phyloP scores from a whole-genome alignment of 306 rosid genomes.

The Quercus dentata region DNA sequence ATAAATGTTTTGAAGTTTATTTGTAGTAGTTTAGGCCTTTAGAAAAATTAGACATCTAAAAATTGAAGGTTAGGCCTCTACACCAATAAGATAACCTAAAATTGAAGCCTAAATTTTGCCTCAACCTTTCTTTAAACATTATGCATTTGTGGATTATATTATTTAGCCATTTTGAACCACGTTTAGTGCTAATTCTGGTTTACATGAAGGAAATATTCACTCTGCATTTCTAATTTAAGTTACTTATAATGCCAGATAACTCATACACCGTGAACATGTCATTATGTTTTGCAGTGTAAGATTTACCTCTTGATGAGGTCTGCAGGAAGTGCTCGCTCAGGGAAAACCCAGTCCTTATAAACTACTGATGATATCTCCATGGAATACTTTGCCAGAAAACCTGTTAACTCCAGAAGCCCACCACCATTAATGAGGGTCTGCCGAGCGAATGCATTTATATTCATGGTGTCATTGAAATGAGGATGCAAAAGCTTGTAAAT shows the following conservation, averaged over 20 bases:
- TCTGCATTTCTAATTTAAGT: no score
- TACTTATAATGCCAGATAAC: neutral
- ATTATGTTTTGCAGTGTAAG: neutral
- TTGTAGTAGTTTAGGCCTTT: neutral
- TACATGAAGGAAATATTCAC: no score
- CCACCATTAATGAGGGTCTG: constrained; percentile 66
- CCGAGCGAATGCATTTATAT: constrained; percentile 63
- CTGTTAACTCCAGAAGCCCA: constrained; percentile 61
- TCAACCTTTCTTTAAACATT: no score
- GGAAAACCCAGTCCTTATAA: constrained; percentile 73
- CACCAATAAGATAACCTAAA: no score
- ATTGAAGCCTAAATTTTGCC: no score
- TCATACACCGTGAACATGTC: neutral
- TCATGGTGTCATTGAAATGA: constrained; percentile 85
- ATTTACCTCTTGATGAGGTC: constrained; percentile 75
- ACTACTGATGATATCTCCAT: constrained; percentile 67
- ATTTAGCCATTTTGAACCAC: neutral
- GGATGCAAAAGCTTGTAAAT: constrained; percentile 70
- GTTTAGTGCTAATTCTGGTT: no score
- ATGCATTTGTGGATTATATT: no score
- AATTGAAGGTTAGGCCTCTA: no score
- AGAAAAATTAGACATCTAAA: no score
- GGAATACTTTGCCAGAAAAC: constrained; percentile 54
- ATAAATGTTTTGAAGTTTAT: neutral
- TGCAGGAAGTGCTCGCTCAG: constrained; percentile 68